Percentiles rank a stretch among this genome's conserved stretches.
Conservation (phyloP, 768 basidiomycete genomes). For the Cyclocybe aegerita region DNA sequence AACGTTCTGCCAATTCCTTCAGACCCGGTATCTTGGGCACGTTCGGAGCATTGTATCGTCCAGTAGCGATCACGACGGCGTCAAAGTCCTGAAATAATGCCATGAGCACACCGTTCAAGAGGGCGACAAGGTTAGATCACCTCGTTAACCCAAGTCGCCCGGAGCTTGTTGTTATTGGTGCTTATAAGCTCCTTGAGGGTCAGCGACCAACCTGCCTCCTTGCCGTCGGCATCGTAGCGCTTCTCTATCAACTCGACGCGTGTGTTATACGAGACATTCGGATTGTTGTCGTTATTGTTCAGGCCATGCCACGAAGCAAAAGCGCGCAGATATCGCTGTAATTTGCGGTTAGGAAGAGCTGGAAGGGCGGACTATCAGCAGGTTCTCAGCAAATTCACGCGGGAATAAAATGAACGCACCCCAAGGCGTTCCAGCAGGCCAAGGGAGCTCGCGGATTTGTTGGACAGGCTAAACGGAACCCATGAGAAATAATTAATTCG, state of each 20-base stretch:
- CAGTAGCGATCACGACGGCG: conserved; percentile 32
- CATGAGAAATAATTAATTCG: not conserved
- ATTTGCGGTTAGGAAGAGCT: conserved; percentile 33
- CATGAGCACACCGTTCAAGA: conserved; percentile 1
- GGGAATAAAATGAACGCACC: conserved; percentile 17
- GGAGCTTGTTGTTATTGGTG: conserved; percentile 13
- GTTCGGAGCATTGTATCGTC: conserved; percentile 33
- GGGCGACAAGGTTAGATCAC: conserved; percentile 14
- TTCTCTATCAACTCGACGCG: conserved; percentile 48
- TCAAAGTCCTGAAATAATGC: conserved; percentile 30
- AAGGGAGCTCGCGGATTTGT: conserved; percentile 31
- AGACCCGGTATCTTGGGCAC: conserved; percentile 32
- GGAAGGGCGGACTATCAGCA: too few relatives aligned
- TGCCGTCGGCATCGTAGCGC: conserved; percentile 22
- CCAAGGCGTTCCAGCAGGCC: conserved; percentile 32
- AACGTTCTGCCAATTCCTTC: conserved; percentile 30
- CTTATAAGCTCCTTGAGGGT: conserved; percentile 30
- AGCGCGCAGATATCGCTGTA: conserved; percentile 37
- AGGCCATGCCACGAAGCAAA: conserved; percentile 41
- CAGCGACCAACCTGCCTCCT: conserved; percentile 34
- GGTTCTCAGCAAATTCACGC: not conserved
- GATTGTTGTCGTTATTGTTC: conserved; percentile 41
- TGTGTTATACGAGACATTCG: conserved; percentile 41
- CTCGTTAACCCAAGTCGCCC: conserved; percentile 37
- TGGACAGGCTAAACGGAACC: conserved; percentile 20